Evolutionary conservation across 257 asterid species (phyloP).

Genomic region (Solanum paucissectum): DNA sequence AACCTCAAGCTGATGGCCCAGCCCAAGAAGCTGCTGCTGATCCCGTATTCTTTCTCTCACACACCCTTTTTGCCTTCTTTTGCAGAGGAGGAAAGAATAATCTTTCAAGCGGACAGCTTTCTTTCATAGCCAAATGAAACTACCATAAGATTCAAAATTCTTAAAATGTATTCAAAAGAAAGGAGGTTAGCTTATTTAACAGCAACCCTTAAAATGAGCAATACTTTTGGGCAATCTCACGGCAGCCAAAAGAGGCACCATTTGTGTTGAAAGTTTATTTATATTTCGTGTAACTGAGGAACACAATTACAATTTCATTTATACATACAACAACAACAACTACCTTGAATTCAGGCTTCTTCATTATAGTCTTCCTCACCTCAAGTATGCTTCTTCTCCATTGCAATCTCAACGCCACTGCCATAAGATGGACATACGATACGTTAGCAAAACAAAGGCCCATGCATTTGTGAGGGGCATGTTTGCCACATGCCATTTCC

Average conservation of each 20-base stretch:
- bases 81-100: no score
- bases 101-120: no score
- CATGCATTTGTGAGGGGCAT: background rate
- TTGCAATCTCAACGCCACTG: slow-evolving; percentile 23
- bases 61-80: no score
- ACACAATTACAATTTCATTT: background rate
- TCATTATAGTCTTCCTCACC: background rate
- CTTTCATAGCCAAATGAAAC: no score
- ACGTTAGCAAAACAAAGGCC: background rate
- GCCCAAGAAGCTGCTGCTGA: no score
- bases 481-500: background rate
- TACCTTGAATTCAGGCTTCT: background rate
- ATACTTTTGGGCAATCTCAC: background rate
- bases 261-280: background rate
- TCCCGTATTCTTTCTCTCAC: no score
- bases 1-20: no score
- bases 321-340: background rate
- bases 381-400: slow-evolving; percentile 32
- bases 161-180: background rate
- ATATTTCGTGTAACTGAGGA: background rate
- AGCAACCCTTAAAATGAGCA: background rate
- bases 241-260: background rate
- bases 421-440: background rate
- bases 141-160: no score
- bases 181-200: background rate